Base-by-base conservation (phyloP, 176 grass and related monocot species). In the Oryza glaberrima region DNA sequence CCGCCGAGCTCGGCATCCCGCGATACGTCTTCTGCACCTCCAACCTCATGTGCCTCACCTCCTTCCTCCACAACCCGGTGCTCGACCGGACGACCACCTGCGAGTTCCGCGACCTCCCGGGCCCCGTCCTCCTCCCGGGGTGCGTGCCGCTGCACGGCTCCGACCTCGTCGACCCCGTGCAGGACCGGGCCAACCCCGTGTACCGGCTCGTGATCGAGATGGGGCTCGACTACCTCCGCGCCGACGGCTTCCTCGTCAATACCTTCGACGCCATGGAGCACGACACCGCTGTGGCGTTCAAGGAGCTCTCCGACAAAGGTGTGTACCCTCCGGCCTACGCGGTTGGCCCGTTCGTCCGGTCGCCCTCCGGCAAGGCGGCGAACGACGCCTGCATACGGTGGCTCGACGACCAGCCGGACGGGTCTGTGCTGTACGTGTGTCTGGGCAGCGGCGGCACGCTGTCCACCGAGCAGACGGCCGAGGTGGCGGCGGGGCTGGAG, bases 401-500 rank as follows among this genome's bases (percentile, higher is more conserved):
- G 95, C 83, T 98, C 17, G 95, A 93, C 77, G 60, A 70, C 45
- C 95, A 98, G 72, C 89, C 92, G 13, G 60, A 36, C 4, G n/a
- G 19, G 3, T 98, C 95, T 3, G 92, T 93, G 25, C 11, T 95
- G 28, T 95, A 90, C 71, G 84, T 95, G n/a, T 92, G 72, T 12
- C 6, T 41, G 40, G 95, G 95, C 47, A 98, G 91, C 69, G 91
- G 87, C 2, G 93, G 95, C 16, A 75, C 91, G 23, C 79, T 95
- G 23, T 86, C 92, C 1, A 36, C 3, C 22, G 38, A 69, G 19
- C 95, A 98, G 67, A 81, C n/a, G 0, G 30, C n/a, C 12, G 90
- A 93, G 90, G n/a, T 95, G 0, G 90, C 92, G 0, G 46, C 84
- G 13, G 92, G 95, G 35, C 44, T 98, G n/a, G 92, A 98, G 76